A percentile compares a stretch with the other conserved stretches of the same genome.
phyloP scores from a whole-genome alignment of 78 protist species.

The Guillardia theta region DNA sequence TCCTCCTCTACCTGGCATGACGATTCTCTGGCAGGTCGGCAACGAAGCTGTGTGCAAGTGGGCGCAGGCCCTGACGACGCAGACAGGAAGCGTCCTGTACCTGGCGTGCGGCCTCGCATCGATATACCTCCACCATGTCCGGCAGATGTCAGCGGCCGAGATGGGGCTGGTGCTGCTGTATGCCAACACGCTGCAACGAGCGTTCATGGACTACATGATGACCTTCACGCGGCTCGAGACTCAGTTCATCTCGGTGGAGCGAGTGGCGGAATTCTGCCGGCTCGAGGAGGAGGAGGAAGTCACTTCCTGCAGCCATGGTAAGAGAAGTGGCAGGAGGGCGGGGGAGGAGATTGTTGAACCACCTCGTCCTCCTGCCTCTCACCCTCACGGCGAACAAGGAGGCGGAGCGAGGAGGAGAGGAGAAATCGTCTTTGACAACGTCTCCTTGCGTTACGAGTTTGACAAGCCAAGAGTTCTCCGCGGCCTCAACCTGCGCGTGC shows the following conservation, averaged over 20 bases:
- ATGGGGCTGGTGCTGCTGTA: constrained; percentile 49
- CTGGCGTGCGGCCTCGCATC: not conserved
- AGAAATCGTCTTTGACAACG: not conserved
- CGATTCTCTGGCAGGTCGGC: too few relatives aligned
- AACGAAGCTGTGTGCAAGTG: constrained; percentile 35
- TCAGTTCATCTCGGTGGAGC: constrained; percentile 46
- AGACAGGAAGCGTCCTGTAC: not conserved
- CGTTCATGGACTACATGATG: constrained; percentile 39
- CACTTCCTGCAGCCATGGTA: too few relatives aligned
- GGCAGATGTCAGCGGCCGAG: not conserved
- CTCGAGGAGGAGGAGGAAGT: not conserved
- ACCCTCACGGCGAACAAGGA: too few relatives aligned
- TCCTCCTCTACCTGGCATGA: too few relatives aligned
- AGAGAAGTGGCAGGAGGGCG: too few relatives aligned
- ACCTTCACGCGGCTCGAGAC: constrained; percentile 25
- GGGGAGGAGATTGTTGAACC: too few relatives aligned
- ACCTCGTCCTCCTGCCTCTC: too few relatives aligned
- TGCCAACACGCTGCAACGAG: constrained; percentile 47
- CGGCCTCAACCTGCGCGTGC: not conserved
- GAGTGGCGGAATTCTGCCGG: constrained; percentile 45
- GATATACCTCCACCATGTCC: not conserved
- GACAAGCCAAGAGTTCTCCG: not conserved
- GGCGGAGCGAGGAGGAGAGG: not conserved
- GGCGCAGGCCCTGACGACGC: constrained; percentile 33
- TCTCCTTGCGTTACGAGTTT: not conserved